A percentile compares a stretch with the other conserved stretches of the same genome.
These are phyloP conservation scores for Lasiosphaeria hispida DNA, from an alignment of 495 filamentous ascomycete genomes.

Conservation along the genomic window DNA sequence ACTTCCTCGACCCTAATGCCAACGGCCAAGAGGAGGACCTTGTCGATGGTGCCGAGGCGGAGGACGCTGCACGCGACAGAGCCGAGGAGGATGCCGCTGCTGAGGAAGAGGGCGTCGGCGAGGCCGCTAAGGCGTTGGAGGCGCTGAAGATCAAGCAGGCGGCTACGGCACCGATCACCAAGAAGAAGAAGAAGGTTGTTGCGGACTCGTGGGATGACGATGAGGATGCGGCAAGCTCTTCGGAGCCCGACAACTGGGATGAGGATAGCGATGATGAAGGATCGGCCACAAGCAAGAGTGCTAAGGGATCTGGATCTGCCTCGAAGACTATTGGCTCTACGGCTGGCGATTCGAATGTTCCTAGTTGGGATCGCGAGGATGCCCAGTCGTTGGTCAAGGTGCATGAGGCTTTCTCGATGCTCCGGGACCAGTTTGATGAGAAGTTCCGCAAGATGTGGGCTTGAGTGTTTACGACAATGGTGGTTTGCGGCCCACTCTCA, in stretches of 20 bases:
- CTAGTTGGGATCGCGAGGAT: conserved; percentile 16
- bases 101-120: conserved; percentile 21
- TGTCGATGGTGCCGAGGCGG: not conserved
- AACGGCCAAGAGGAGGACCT: conserved; percentile 22
- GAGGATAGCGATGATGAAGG: conserved; percentile 15
- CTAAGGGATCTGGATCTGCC: conserved; percentile 9
- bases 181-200: conserved; percentile 24
- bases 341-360: too few relatives aligned
- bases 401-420: conserved; percentile 51
- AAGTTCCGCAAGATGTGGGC: conserved; percentile 64
- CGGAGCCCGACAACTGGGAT: conserved; percentile 9
- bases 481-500: not conserved
- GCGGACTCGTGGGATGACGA: conserved; percentile 34
- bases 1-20: conserved; percentile 41
- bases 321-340: not conserved
- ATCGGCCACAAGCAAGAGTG: not conserved
- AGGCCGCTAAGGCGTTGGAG: not conserved
- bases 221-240: conserved; percentile 8
- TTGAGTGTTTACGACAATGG: not conserved
- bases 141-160: not conserved
- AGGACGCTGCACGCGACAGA: conserved; percentile 26
- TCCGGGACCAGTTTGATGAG: conserved; percentile 60
- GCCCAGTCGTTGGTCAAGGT: conserved; percentile 55
- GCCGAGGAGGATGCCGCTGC: conserved; percentile 40
- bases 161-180: not conserved